Percentiles rank a stretch among this genome's conserved stretches.
These are phyloP conservation scores for Citropsis articulata DNA, from an alignment of 345 rosid genomes.

Conservation along the genomic window DNA sequence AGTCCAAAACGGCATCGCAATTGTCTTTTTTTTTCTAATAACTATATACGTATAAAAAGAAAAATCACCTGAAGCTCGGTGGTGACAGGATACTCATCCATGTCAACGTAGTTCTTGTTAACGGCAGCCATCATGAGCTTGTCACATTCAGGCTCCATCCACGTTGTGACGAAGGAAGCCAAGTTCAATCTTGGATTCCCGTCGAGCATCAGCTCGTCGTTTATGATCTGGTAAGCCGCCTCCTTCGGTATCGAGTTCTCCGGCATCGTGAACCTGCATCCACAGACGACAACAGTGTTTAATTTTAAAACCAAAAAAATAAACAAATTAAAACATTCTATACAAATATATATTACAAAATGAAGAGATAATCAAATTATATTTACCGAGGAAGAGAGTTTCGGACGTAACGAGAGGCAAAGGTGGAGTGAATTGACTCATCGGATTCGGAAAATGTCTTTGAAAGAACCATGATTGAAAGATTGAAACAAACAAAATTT, in stretches of 20 bases:
- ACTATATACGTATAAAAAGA: not conserved
- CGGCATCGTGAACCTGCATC: conserved; percentile 65
- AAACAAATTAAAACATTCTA: no score
- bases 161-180: conserved; percentile 90
- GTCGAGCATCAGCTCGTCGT: conserved; percentile 82
- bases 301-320: not conserved
- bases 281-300: not conserved
- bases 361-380: not conserved
- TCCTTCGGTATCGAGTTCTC: conserved; percentile 91
- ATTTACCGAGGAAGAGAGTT: conserved; percentile 66
- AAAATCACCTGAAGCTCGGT: conserved; percentile 72
- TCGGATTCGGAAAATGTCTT: conserved; percentile 62
- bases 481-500: not conserved
- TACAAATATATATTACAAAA: no score
- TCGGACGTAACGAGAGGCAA: conserved; percentile 86
- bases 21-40: no score
- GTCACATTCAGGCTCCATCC: conserved; percentile 98
- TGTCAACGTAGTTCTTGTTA: conserved; percentile 92
- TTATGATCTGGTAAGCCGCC: conserved; percentile 90
- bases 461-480: conserved; percentile 55
- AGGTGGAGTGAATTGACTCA: conserved; percentile 77
- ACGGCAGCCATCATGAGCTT: conserved; percentile 87
- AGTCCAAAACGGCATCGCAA: no score
- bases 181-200: conserved; percentile 89
- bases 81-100: conserved; percentile 97